Evolutionary conservation across 306 rosid genomes (phyloP).

Genomic region (Malus asiatica): DNA sequence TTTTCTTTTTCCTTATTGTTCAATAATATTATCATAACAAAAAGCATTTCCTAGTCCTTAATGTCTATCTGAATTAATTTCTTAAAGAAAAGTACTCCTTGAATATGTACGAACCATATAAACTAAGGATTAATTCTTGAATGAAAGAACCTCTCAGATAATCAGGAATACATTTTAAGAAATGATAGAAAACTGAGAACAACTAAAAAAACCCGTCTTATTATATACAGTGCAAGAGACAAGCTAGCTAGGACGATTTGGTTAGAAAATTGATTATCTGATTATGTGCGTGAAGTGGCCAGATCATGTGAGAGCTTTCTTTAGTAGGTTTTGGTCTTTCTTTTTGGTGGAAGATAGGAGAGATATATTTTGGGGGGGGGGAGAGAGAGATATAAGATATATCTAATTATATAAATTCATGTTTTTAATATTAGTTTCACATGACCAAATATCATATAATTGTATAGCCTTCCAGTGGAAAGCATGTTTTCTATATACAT

Average conservation of each 20-base stretch:
- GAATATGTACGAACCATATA: not conserved
- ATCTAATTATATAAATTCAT: not conserved
- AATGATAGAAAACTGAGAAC: not conserved
- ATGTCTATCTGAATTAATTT: not conserved
- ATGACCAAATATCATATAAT: not conserved
- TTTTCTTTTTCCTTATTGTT: not conserved
- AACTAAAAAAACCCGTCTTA: not conserved
- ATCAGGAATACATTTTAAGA: not conserved
- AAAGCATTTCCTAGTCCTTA: not conserved
- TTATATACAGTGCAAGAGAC: not conserved
- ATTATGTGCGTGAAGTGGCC: not conserved
- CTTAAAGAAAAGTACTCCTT: not conserved
- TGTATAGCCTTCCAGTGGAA: not conserved
- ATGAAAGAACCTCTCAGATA: not conserved
- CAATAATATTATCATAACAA: not conserved
- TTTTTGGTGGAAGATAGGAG: not conserved
- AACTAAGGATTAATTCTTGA: not conserved
- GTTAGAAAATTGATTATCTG: not conserved
- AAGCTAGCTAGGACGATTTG: not conserved
- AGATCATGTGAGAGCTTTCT: not conserved
- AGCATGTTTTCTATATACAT: not conserved
- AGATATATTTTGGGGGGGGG: not conserved
- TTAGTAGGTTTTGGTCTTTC: not conserved
- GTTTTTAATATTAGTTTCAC: not conserved
- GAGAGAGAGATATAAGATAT: not conserved